Evolutionary conservation across 768 basidiomycete species (phyloP).

Genomic region (Suillus variegatus): DNA sequence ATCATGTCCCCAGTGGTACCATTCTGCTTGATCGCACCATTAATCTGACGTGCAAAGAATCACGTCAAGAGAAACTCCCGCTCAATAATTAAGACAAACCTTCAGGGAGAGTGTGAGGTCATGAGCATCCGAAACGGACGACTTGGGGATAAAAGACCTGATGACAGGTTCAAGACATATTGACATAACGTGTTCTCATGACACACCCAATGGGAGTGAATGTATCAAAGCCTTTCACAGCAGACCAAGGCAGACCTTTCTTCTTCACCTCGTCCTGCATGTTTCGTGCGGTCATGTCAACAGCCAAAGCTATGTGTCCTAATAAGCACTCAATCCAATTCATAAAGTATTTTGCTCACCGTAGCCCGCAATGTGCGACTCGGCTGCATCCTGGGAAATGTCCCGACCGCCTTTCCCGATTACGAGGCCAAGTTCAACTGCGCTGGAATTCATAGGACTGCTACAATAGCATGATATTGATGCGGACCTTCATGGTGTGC

Average conservation of each 20-base stretch:
- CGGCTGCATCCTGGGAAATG: conserved; percentile 71
- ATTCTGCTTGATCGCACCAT: conserved; percentile 80
- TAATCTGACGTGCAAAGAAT: conserved; percentile 58
- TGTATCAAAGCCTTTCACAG: conserved; percentile 96
- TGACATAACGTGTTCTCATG: background rate
- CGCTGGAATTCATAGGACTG: background rate
- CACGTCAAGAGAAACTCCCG: background rate
- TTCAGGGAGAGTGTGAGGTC: conserved; percentile 76
- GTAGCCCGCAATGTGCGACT: conserved; percentile 87
- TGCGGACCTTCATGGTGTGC: conserved; percentile 87
- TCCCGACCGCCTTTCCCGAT: conserved; percentile 88
- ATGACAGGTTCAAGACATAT: conserved; percentile 11
- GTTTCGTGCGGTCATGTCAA: conserved; percentile 97
- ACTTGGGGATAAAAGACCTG: conserved; percentile 83
- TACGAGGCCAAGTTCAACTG: conserved; percentile 96
- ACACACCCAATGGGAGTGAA: conserved; percentile 88
- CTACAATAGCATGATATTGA: background rate
- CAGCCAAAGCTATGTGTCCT: conserved; percentile 69
- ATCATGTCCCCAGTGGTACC: conserved; percentile 91
- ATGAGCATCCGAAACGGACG: conserved; percentile 66
- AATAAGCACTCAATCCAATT: too few relatives aligned
- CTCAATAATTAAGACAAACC: conserved; percentile 37
- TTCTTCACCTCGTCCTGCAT: conserved; percentile 92
- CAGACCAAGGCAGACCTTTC: conserved; percentile 95
- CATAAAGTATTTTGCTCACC: conserved; percentile 45